Percentiles rank a stretch among this genome's conserved stretches.
Evolutionary conservation across 805 yeast genomes (phyloP).

Genomic region (Barnettozyma pratensis): DNA sequence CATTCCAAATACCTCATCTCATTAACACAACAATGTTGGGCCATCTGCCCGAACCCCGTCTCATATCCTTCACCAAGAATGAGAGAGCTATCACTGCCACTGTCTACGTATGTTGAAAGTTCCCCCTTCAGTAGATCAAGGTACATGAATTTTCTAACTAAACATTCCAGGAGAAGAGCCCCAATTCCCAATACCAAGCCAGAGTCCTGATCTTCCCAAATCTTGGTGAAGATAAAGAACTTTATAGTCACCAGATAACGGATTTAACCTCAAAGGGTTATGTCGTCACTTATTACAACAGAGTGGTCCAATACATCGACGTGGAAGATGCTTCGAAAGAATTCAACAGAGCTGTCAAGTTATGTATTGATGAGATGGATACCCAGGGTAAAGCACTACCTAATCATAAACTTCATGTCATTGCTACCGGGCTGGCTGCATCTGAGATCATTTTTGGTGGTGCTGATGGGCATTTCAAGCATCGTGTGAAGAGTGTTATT

Average conservation of each 20-base stretch:
- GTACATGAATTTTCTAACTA: neutral
- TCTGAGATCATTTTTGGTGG: conserved; percentile 16
- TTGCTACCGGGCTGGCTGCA: conserved; percentile 15
- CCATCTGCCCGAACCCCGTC: neutral
- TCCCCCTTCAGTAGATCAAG: neutral
- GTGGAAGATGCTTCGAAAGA: conserved; percentile 12
- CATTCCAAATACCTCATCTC: neutral
- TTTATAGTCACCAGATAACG: conserved; percentile 15
- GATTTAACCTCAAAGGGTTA: conserved; percentile 15
- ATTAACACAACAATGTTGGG: neutral
- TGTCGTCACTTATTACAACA: conserved; percentile 14
- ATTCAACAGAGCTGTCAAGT: conserved; percentile 14
- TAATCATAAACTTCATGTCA: conserved; percentile 10
- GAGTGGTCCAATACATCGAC: conserved; percentile 8
- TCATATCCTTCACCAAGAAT: conserved; percentile 11
- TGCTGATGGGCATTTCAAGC: conserved; percentile 12
- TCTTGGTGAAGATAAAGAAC: conserved; percentile 14
- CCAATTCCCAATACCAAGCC: conserved; percentile 13
- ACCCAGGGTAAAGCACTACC: neutral
- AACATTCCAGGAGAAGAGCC: neutral
- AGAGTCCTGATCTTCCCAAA: conserved; percentile 18
- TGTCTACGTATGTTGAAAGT: conserved; percentile 22
- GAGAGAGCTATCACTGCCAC: conserved; percentile 25
- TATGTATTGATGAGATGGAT: conserved; percentile 18
- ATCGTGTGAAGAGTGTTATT: conserved; percentile 15